Evolutionary conservation across 2,329 filamentous ascomycete species (phyloP), one percentile per base, ranked within the genome.

Genomic region (Chaetomium globosum): DNA sequence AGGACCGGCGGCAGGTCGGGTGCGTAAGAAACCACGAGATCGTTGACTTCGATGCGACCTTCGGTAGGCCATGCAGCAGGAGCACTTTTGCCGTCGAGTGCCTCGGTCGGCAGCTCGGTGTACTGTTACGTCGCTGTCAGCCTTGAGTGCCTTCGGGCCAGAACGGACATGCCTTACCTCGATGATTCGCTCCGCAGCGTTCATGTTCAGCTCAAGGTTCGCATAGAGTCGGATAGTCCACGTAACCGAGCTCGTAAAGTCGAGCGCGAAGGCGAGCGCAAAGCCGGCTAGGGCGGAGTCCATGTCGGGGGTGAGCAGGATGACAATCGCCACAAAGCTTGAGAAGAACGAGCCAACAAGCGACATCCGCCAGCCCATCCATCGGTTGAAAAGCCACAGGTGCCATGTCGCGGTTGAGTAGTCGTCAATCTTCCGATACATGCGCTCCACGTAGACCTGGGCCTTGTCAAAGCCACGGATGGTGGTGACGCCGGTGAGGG

Each of bases 161-260:
- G 48, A 23, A 33, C 4, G 48, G 3, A 16, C 10, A 19, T 43
- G 49, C 67, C 39, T 30, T 52, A 71, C 71, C 70, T 93, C 91
- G 4, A 92, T 80, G 30, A 94, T 86, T 33, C 91, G 82, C 76
- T 94, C 91, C 0, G 88, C 87, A 0, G 89, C 85, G 71, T 93
- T 93, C 89, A 93, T 92, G 72, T 91, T 86, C 4, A 93, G 79
- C 74, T 94, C 91, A 23, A 92, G 78, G 67, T 86, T 87, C 0
- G 89, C 84, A 72, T 91, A 92, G 63, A 87, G 80, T 1, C 89
- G 82, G 46, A 92, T 83, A 0, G 85, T 82, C 84, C 85, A 90
- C 57, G 88, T 83, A 62, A 92, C 84, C 8, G 82, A 81, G 19
- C 77, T 77, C 0, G 87, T 85, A 73, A 92, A 91, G 63, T 90